Evolutionary conservation across 2,329 filamentous ascomycete genomes (phyloP).

Genomic region (Diatrype stigma): DNA sequence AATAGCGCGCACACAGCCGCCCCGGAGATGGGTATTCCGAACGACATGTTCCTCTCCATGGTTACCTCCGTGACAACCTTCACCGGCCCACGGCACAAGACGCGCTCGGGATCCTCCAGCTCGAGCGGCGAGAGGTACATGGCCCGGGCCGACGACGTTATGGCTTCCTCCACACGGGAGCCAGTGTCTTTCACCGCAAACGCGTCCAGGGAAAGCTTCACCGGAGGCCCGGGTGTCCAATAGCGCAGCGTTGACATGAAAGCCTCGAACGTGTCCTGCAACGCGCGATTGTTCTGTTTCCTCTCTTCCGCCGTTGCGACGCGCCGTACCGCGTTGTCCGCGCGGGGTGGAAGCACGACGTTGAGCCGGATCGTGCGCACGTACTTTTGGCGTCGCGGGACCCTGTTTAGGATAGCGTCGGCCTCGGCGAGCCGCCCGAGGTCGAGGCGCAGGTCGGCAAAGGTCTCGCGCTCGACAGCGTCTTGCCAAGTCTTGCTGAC

Average conservation of each 20-base stretch:
- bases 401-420: not conserved
- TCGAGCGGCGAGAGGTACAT: not conserved
- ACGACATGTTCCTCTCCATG: not conserved
- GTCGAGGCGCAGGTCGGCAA: slow-evolving; percentile 1
- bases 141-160: not conserved
- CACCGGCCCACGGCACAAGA: not conserved
- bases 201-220: not conserved
- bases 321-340: too few species aligned
- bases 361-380: slow-evolving; percentile 1
- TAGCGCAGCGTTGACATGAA: not conserved
- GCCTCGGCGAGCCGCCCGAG: not conserved
- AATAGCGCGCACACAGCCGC: not conserved
- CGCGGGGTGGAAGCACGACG: not conserved
- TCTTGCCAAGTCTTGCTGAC: not conserved
- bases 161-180: not conserved
- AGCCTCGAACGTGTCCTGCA: not conserved
- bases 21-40: not conserved
- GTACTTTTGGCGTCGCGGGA: slow-evolving; percentile 2
- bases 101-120: not conserved
- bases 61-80: not conserved
- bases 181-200: not conserved
- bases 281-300: not conserved
- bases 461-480: not conserved
- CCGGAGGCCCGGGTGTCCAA: slow-evolving; percentile 1
- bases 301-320: not conserved